Conservation (phyloP, 768 basidiomycete species). For the Boletales sp. region DNA sequence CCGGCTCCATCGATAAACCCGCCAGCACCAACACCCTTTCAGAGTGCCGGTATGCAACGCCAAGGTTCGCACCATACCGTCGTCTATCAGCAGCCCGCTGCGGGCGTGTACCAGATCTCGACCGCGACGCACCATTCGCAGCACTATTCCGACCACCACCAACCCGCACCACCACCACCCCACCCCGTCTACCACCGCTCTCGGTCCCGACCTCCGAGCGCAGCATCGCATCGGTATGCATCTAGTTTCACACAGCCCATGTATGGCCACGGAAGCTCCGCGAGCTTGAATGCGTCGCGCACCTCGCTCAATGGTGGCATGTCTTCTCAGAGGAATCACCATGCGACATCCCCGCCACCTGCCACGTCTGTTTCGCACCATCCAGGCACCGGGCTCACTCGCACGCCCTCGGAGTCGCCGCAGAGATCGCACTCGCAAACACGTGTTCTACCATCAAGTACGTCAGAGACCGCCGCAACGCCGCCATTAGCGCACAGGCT, state of each 20-base stretch:
- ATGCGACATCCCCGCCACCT: slow-evolving; percentile 9
- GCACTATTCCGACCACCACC: slow-evolving; percentile 6
- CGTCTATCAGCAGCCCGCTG: slow-evolving; percentile 5
- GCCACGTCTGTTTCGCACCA: slow-evolving; percentile 5
- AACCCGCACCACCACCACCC: slow-evolving; percentile 16
- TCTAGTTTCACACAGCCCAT: slow-evolving; percentile 23
- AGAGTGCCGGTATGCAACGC: slow-evolving; percentile 11
- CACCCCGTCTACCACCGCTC: slow-evolving; percentile 21
- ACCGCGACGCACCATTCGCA: slow-evolving; percentile 11
- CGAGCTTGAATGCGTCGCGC: slow-evolving; percentile 15
- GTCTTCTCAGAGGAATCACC: slow-evolving; percentile 10
- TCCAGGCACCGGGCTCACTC: background rate
- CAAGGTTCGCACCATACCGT: slow-evolving; percentile 17
- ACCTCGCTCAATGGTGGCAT: slow-evolving; percentile 18
- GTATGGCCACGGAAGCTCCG: slow-evolving; percentile 26
- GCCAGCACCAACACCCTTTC: background rate
- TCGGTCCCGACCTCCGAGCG: slow-evolving; percentile 26
- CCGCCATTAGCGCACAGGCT: background rate
- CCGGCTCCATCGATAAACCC: slow-evolving; percentile 1
- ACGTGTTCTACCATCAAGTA: slow-evolving; percentile 7
- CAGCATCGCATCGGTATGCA: slow-evolving; percentile 30
- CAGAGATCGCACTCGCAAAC: slow-evolving; percentile 18
- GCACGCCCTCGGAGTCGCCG: slow-evolving; percentile 8
- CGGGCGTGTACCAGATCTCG: slow-evolving; percentile 9
- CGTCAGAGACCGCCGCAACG: background rate